Percentiles rank a stretch among this genome's conserved stretches.
Evolutionary conservation across 106 monocot species (phyloP).

Genomic region (Hemerocallis citrina): DNA sequence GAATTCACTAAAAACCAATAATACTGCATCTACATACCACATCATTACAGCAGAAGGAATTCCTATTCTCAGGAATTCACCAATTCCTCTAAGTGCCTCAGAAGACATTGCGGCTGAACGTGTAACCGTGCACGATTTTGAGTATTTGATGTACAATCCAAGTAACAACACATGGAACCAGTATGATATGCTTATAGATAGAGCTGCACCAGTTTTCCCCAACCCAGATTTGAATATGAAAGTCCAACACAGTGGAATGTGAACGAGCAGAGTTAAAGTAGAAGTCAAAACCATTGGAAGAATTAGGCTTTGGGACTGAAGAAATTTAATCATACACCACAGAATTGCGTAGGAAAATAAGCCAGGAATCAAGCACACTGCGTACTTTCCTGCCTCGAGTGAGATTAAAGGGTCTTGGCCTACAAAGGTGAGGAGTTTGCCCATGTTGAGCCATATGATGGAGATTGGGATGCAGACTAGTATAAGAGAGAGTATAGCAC

Average conservation of each 20-base stretch:
- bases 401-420: slow-evolving; percentile 32
- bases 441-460: slow-evolving; percentile 12
- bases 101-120: slow-evolving; percentile 26
- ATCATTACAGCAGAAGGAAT: slow-evolving; percentile 17
- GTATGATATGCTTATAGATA: slow-evolving; percentile 36
- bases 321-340: slow-evolving; percentile 23
- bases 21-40: no score
- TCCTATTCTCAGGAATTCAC: slow-evolving; percentile 22
- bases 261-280: background rate
- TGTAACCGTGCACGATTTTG: slow-evolving; percentile 30
- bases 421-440: slow-evolving; percentile 14
- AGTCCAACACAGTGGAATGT: slow-evolving; percentile 36
- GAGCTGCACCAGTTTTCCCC: slow-evolving; percentile 42
- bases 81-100: slow-evolving; percentile 15
- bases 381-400: slow-evolving; percentile 26
- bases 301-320: slow-evolving; percentile 17
- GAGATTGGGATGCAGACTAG: slow-evolving; percentile 34
- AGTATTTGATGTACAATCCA: slow-evolving; percentile 34
- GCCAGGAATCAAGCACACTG: slow-evolving; percentile 33
- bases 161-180: slow-evolving; percentile 38
- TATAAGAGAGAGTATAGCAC: slow-evolving; percentile 26
- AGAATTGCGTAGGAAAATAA: slow-evolving; percentile 18
- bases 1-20: no score
- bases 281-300: slow-evolving; percentile 10
- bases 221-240: slow-evolving; percentile 38